Base-by-base conservation (phyloP, 2,329 filamentous ascomycete species). In the Atkinsonella texensis region DNA sequence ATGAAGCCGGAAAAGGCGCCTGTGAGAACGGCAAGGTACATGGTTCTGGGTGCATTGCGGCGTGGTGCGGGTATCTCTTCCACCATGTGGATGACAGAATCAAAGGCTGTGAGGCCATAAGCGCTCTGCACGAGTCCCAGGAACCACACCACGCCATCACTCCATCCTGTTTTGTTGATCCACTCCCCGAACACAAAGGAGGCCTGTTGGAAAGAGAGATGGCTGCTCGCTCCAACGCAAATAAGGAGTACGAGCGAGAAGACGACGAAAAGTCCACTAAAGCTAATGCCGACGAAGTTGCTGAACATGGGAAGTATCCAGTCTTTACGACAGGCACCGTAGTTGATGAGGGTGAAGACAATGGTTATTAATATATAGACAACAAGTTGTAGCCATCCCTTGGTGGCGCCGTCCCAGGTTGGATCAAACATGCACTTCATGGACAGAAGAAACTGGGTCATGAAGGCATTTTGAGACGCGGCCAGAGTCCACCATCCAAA, bases 401-500 rank as follows among this genome's bases (percentile, higher is more conserved):
- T 62, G 15, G 64, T 62, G 5, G 62, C 64, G 0, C 70, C 72
- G 3, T 63, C 54, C 75, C 73, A 79, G 12, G 71, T 64, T 0
- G 68, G 67, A 20, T 73, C 65, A 56, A 77, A 79, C 63, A 80
- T 68, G 32, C 73, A 63, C 63, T 77, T 77, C 68, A 80, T 75
- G n/a, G 74, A 71, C 6, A 81, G 65, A 51, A 79, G 65, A 48
- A 81, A 78, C 56, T 78, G 69, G 3, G 74, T 73, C 75, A 80
- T 79, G 58, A 81, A 80, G 12, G 75, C 76, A 23, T 74, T 69
- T 53, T 77, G 74, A 1, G 74, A 79, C 0, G 77, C 77, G 0
- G 74, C 74, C 52, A 80, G 61, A 0, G 75, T 74, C 70, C 75
- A 78, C 77, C 77, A 81, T 12, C 77, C 77, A 53, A 79, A 79